Evolutionary conservation across 2,329 filamentous ascomycete species (phyloP), one percentile per base, ranked within the genome.

Genomic region (Claviceps sp.): DNA sequence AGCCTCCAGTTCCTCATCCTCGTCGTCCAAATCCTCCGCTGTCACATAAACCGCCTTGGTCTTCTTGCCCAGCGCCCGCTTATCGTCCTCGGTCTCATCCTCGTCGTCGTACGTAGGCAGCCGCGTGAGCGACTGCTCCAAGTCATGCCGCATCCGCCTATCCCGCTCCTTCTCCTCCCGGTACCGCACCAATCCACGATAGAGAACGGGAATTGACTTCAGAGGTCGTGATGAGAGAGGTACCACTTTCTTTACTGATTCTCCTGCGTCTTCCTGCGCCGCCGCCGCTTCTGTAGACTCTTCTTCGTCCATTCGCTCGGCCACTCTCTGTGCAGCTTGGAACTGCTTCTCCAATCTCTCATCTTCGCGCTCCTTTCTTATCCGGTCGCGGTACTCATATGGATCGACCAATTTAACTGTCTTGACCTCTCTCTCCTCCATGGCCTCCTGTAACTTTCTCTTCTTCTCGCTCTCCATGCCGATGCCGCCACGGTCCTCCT

Each of bases 381-480:
- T 78, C 2, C 88, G 73, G 56, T 87, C 84, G 9, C 86, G 73
- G 62, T 87, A 95, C 62, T 86, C 86, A 1, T 76, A 76, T 53
- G 85, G 83, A 43, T 86, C 44, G 2, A n/a, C 76, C 36, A 71
- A 75, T 47, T 78, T 76, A 63, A 79, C 82, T 14, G 74, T 68
- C 63, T 88, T 88, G 49, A 72, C 68, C 40, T 73, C 68, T 53
- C 63, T 68, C 57, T 77, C 70, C 56, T 77, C 79, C 4, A 76
- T 77, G 50, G 79, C 78, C 65, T 88, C 84, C 44, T 78, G 70
- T 22, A 81, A 62, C 62, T 85, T 90, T 57, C 88, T 76, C 72
- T 95, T 95, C 69, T 83, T 83, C 65, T 93, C 88, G 4, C 77
- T 81, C 56, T 93, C 88, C 59, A 91, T 69, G 0, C 93, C 91